Conservation (phyloP, 768 basidiomycete genomes). For the Rhizopogon salebrosus region DNA sequence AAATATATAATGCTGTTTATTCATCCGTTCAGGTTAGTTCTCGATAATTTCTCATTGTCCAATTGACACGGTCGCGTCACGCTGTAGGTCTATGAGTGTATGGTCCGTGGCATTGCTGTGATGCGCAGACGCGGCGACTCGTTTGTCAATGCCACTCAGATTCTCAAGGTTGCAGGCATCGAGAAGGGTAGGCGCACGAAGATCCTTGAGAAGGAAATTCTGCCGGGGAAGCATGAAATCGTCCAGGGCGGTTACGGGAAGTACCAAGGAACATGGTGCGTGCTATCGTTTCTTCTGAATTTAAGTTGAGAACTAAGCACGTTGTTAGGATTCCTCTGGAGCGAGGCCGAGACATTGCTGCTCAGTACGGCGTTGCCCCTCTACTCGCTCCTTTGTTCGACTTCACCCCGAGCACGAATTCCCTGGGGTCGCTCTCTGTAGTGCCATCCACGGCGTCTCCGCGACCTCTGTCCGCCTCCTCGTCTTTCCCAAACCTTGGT, state of each 20-base stretch:
- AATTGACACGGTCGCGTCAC: conserved; percentile 15
- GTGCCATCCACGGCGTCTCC: conserved; percentile 43
- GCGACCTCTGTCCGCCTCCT: conserved; percentile 62
- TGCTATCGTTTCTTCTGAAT: conserved; percentile 7
- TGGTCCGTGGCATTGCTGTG: conserved; percentile 97
- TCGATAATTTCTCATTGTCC: neutral
- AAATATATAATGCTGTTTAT: conserved; percentile 92
- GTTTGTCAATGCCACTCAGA: conserved; percentile 98
- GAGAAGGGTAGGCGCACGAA: conserved; percentile 96
- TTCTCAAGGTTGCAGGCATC: conserved; percentile 96
- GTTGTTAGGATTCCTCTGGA: conserved; percentile 87
- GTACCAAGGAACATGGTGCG: conserved; percentile 98
- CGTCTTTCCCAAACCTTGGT: conserved; percentile 54
- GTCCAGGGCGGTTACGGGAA: conserved; percentile 99
- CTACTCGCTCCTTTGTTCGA: conserved; percentile 90
- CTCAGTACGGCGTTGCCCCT: conserved; percentile 86
- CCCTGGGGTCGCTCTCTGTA: conserved; percentile 64
- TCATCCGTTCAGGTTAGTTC: conserved; percentile 74
- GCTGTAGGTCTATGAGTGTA: conserved; percentile 88
- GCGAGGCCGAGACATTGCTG: conserved; percentile 86
- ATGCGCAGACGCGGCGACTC: conserved; percentile 95
- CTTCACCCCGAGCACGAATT: conserved; percentile 74
- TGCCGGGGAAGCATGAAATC: conserved; percentile 94
- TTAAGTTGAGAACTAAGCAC: conserved; percentile 8
- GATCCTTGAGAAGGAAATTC: conserved; percentile 95